Evolutionary conservation across 441 rosid genomes (phyloP).

Genomic region (Populus trichocarpa): DNA sequence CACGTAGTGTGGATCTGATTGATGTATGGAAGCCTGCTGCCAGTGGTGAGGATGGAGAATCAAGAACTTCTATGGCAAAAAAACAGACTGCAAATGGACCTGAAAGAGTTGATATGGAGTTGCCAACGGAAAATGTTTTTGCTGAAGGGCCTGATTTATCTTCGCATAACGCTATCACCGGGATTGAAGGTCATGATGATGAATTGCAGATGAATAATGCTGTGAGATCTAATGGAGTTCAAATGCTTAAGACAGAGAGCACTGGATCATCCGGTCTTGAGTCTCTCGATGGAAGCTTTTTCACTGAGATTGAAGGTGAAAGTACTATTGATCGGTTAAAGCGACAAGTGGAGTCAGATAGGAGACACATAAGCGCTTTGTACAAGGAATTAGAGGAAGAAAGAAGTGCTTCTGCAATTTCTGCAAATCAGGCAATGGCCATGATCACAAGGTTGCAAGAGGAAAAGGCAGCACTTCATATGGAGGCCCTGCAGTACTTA

Average conservation of each 20-base stretch:
- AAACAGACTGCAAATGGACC: constrained; percentile 18
- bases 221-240: constrained; percentile 21
- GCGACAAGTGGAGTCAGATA: constrained; percentile 64
- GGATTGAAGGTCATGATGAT: constrained; percentile 15
- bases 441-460: constrained; percentile 95
- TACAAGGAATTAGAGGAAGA: constrained; percentile 90
- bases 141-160: constrained; percentile 17
- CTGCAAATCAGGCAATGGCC: constrained; percentile 94
- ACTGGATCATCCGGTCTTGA: constrained; percentile 33
- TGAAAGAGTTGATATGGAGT: constrained; percentile 20
- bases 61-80: constrained; percentile 21
- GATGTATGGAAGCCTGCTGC: constrained; percentile 18
- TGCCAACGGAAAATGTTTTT: constrained; percentile 17
- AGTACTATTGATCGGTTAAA: constrained; percentile 52
- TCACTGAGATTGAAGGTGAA: constrained; percentile 53
- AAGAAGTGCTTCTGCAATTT: constrained; percentile 74
- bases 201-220: constrained; percentile 27
- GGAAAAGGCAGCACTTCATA: constrained; percentile 78
- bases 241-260: constrained; percentile 20
- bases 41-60: constrained; percentile 17
- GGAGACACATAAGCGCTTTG: constrained; percentile 41
- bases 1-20: constrained; percentile 13
- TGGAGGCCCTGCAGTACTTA: constrained; percentile 87
- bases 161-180: constrained; percentile 7
- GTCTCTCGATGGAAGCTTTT: constrained; percentile 36